Conservation (phyloP, 2,329 filamentous ascomycete genomes). For the Cercospora nicotianae region DNA sequence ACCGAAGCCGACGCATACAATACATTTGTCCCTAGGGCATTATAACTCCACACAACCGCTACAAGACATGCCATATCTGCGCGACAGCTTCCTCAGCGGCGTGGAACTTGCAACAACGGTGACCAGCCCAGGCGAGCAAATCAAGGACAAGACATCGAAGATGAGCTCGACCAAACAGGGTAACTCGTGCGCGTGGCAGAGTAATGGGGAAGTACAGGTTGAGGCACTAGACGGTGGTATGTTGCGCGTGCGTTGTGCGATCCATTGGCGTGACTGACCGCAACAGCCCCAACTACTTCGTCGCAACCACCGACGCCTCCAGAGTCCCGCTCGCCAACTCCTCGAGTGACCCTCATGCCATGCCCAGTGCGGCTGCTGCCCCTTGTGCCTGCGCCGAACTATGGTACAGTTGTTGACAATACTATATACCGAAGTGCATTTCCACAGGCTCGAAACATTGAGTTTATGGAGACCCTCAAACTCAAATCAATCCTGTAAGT, state of each 20-base stretch:
- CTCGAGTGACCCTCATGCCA: constrained; percentile 24
- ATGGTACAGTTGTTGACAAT: constrained; percentile 70
- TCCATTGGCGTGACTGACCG: too few species aligned
- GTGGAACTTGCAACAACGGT: background rate
- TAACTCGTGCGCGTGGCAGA: too few species aligned
- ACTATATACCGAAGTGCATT: constrained; percentile 80
- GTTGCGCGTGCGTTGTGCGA: too few species aligned
- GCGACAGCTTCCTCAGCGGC: constrained; percentile 3
- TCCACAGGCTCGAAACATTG: constrained; percentile 68
- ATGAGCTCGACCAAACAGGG: too few species aligned
- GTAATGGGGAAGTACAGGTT: too few species aligned
- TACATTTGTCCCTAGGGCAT: too few species aligned
- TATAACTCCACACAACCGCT: too few species aligned
- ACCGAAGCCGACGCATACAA: too few species aligned
- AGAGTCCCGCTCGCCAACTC: constrained; percentile 25
- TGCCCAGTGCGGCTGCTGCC: constrained; percentile 41
- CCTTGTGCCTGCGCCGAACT: constrained; percentile 65
- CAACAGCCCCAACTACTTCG: constrained; percentile 16
- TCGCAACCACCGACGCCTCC: constrained; percentile 34
- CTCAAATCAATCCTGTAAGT: constrained; percentile 83
- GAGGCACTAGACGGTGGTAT: too few species aligned
- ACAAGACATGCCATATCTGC: constrained; percentile 19
- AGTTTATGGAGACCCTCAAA: constrained; percentile 65
- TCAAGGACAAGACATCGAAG: too few species aligned
- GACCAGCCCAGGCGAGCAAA: too few species aligned